Evolutionary conservation across 768 basidiomycete genomes (phyloP).

Genomic region (Collybiopsis luxurians): DNA sequence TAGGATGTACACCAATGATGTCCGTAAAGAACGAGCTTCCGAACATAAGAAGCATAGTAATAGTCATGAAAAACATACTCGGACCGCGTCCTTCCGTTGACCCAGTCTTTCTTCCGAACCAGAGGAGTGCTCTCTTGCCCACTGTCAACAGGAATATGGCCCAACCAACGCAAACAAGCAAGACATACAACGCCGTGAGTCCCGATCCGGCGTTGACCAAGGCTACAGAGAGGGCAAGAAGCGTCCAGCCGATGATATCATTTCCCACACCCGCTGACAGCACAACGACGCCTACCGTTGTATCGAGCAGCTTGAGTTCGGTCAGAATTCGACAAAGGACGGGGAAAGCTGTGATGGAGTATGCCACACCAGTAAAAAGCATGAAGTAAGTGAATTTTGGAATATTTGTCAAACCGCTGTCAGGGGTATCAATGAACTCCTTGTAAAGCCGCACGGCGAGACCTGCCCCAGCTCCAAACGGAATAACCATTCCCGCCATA

Average conservation of each 20-base stretch:
- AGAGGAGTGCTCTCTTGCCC: constrained; percentile 56
- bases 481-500: constrained; percentile 79
- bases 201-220: constrained; percentile 88
- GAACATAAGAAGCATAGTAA: constrained; percentile 78
- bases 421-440: constrained; percentile 56
- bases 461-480: constrained; percentile 82
- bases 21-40: constrained; percentile 92
- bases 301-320: constrained; percentile 89
- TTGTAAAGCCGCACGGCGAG: constrained; percentile 64
- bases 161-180: constrained; percentile 81
- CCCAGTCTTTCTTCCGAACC: constrained; percentile 77
- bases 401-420: constrained; percentile 7
- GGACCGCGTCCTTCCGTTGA: constrained; percentile 75
- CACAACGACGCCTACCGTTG: constrained; percentile 89
- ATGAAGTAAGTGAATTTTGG: constrained; percentile 87
- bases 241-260: constrained; percentile 83
- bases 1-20: constrained; percentile 87
- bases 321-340: constrained; percentile 86
- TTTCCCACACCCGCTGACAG: constrained; percentile 91
- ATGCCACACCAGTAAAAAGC: constrained; percentile 92
- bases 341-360: constrained; percentile 85
- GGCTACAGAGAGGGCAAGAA: constrained; percentile 88
- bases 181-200: constrained; percentile 79
- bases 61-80: constrained; percentile 86
- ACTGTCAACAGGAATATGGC: constrained; percentile 72